A percentile compares a stretch with the other conserved stretches of the same genome.
Conservation (phyloP, 768 basidiomycete species). For the Phanerochaete carnosa region DNA sequence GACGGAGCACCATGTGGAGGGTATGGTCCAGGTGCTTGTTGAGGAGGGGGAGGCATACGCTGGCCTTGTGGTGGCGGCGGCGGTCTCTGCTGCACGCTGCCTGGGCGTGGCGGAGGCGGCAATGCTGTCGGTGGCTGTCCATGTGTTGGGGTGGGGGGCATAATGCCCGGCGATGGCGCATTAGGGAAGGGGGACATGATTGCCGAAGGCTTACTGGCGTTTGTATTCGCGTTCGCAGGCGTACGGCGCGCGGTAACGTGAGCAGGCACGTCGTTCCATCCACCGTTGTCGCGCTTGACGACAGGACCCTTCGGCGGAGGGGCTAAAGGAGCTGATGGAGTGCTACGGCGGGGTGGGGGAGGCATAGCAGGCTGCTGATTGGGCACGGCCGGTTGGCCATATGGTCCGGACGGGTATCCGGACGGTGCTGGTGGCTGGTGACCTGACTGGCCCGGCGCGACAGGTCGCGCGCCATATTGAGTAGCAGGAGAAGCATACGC, state of each 20-base stretch:
- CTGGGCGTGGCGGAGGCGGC: slow-evolving; percentile 61
- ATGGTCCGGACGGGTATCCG: slow-evolving; percentile 4
- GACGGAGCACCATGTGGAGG: slow-evolving; percentile 30
- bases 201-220: slow-evolving; percentile 55
- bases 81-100: slow-evolving; percentile 50
- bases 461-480: slow-evolving; percentile 20
- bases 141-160: slow-evolving; percentile 15
- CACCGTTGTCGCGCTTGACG: slow-evolving; percentile 57
- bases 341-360: slow-evolving; percentile 41
- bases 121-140: slow-evolving; percentile 20
- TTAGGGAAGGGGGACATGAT: slow-evolving; percentile 92
- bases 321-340: slow-evolving; percentile 33
- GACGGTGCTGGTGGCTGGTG: slow-evolving; percentile 12
- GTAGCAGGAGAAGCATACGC: slow-evolving; percentile 30
- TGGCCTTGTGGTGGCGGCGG: slow-evolving; percentile 37
- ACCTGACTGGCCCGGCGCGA: slow-evolving; percentile 3
- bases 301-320: slow-evolving; percentile 56
- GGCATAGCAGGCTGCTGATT: slow-evolving; percentile 21
- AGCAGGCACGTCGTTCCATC: slow-evolving; percentile 90
- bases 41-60: slow-evolving; percentile 30
- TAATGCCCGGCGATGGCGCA: slow-evolving; percentile 19
- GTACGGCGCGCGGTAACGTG: slow-evolving; percentile 45
- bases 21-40: slow-evolving; percentile 22
- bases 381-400: slow-evolving; percentile 6
- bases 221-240: slow-evolving; percentile 47